Base-by-base conservation (phyloP, 177 flowering plant genomes). In the Tripterygium wilfordii region DNA sequence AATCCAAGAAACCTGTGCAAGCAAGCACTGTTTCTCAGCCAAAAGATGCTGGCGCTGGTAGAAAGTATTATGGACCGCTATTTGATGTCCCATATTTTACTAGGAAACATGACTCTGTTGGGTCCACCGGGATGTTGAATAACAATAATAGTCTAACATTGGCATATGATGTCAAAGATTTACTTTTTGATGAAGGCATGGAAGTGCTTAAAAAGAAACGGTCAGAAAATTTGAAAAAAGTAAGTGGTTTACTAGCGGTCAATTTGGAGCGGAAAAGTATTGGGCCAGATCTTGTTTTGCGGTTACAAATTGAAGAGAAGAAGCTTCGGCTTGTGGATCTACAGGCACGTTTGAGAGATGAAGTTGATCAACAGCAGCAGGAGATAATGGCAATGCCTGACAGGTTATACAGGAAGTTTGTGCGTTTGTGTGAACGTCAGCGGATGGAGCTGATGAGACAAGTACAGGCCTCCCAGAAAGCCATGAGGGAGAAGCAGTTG, bases 321-420 rank as follows among this genome's bases (percentile, higher is more conserved):
- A 94, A 94, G 61, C 86, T 89, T 48, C 69, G 77, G 14, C 88
- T 89, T 37, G 54, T 70, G 47, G 88, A 85, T 69, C 57, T 82
- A 41, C 99, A 94, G 70, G 77, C 90, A 42, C 86, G 85, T 26
- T 53, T 94, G 33, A 78, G 97, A 62, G 92, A 85, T 42, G 89
- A 85, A 66, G 80, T 94, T 62, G 97, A 94, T 68, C 85, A 79
- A 51, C 90, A 87, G 42, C 99, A 94, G 45, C 95, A 83, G 65
- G 96, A 85, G 58, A 94, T 94, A 58, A 83, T 94, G 99, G 81
- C 90, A 18, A 94, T 94, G 97, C 83, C 96, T 52, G 97, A 94
- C 53, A 76, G 97, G 61, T 95, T 83, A 10, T 94, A 94, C 57
- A 58, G 92, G 19, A 94, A 89, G 67, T 94, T 94, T 78, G 88